Conservation (phyloP, 352 stramenopile genomes). For the Phytopythium helicoides region DNA sequence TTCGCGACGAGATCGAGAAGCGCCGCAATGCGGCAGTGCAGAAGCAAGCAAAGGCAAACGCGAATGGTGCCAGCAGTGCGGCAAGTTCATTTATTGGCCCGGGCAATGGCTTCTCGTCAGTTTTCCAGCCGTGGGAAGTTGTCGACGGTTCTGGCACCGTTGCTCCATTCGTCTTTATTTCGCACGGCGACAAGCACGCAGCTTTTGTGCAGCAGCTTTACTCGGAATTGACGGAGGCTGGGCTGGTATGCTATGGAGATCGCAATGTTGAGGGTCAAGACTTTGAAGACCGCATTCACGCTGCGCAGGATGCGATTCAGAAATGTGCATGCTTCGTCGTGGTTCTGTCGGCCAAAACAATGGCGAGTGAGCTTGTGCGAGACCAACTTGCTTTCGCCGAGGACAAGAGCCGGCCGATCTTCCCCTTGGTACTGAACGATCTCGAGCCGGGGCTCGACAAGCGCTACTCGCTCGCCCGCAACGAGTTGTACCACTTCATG, state of each 20-base stretch:
- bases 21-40: constrained; percentile 41
- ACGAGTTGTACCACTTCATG: constrained; percentile 81
- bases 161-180: constrained; percentile 73
- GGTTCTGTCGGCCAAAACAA: constrained; percentile 72
- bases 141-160: constrained; percentile 18
- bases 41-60: constrained; percentile 35
- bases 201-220: constrained; percentile 71
- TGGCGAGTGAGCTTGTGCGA: constrained; percentile 67
- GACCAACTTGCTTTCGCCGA: constrained; percentile 83
- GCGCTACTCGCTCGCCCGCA: constrained; percentile 77
- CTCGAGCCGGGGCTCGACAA: constrained; percentile 71
- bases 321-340: constrained; percentile 77
- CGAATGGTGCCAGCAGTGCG: constrained; percentile 19
- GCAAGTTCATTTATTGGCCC: constrained; percentile 11
- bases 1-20: constrained; percentile 85
- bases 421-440: constrained; percentile 79
- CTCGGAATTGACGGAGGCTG: constrained; percentile 45
- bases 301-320: constrained; percentile 76
- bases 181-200: constrained; percentile 70
- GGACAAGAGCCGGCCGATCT: constrained; percentile 81
- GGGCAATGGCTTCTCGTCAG: constrained; percentile 38
- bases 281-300: constrained; percentile 74
- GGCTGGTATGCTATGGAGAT: constrained; percentile 65
- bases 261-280: constrained; percentile 55
- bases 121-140: constrained; percentile 65